Evolutionary conservation across 108 stramenopile genomes (phyloP), one percentile per base, ranked within the genome.

Genomic region (Stephanodiscus minutulus): DNA sequence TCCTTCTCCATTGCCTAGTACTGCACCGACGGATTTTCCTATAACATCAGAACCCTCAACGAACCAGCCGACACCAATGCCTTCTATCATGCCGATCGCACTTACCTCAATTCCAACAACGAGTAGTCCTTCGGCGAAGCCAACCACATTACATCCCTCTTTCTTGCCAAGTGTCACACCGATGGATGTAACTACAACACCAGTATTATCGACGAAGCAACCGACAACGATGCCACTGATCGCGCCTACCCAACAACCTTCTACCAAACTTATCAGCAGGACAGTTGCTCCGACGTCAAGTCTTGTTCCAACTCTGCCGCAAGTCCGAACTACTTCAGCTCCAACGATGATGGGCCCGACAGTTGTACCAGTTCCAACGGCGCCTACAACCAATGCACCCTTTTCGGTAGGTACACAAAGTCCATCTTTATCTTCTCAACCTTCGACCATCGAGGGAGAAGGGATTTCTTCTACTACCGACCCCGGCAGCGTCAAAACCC

Each of bases 311-410:
- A 53, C 52, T 9, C 18, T n/a, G n/a, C n/a, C 52, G 52, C 20
- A 9, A 0, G 20, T 25, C 8, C 17, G 17, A 53, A 8, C 52
- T 25, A 53, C 52, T 53, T 9, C 52, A 18, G 8, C 52, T 8
- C 52, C 52, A 21, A 21, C 52, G 25, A 25, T 2, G 8, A 53
- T 33, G 36, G 28, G 35, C 17, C 2, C 13, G 28, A 24, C 4
- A 49, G 59, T 44, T 43, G 21, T 61, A 39, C 50, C 60, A 0
- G 54, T 56, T 15, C 9, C 69, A 61, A 52, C 31, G 54, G 54
- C 25, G 18, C 36, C 55, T 15, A 46, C 67, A 10, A 33, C 72
- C 0, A 73, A 56, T 27, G 17, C n/a, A 36, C 72, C 72, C 0
- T 46, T 61, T 62, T 50, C 64, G 5, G 48, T 10, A 60, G 63